phyloP scores from a whole-genome alignment of 768 basidiomycete species.

The Suillus discolor region DNA sequence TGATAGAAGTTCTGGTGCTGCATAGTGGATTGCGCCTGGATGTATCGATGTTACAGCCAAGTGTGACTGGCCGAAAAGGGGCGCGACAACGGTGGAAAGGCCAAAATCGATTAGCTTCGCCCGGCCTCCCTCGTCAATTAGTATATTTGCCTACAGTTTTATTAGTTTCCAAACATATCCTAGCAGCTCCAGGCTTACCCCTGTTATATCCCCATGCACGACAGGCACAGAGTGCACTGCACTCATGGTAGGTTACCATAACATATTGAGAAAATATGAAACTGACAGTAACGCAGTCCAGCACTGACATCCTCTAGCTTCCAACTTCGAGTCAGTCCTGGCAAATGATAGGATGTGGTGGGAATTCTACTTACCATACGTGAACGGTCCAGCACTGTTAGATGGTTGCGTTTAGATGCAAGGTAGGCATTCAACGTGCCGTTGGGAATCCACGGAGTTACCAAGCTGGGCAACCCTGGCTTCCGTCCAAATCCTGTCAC shows the following conservation, averaged over 20 bases:
- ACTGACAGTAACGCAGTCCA: background rate
- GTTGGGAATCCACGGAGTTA: background rate
- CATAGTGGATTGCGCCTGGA: slow-evolving; percentile 1
- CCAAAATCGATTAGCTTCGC: background rate
- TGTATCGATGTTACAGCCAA: background rate
- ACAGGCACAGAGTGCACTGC: background rate
- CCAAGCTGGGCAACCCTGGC: background rate
- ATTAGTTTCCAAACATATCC: background rate
- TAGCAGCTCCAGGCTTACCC: background rate
- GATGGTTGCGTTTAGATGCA: background rate
- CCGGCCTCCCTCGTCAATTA: background rate
- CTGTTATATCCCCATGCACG: background rate
- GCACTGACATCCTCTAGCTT: background rate
- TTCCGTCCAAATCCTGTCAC: background rate
- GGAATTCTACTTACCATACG: background rate
- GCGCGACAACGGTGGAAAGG: background rate
- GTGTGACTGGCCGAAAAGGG: background rate
- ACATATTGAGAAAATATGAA: background rate
- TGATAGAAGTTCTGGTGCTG: slow-evolving; percentile 8
- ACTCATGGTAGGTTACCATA: background rate
- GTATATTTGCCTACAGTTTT: background rate
- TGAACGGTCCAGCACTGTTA: background rate
- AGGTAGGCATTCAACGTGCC: background rate
- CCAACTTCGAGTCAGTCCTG: background rate
- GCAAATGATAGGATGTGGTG: background rate